phyloP scores from a whole-genome alignment of 2,329 filamentous ascomycete species.

The Colletotrichum sp. region DNA sequence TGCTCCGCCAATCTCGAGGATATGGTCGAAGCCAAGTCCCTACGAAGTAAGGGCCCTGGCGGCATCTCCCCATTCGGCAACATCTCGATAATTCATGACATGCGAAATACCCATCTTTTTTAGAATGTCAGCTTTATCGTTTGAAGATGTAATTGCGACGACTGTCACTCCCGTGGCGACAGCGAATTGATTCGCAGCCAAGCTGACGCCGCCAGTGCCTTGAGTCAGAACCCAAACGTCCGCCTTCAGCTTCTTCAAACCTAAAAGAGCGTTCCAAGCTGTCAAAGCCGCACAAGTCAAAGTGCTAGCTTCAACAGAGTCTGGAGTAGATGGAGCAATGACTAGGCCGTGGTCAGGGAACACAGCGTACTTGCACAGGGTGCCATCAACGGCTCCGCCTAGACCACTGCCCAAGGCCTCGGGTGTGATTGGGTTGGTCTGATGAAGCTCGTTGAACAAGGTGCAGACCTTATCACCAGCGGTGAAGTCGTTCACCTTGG shows the following conservation, averaged over 20 bases:
- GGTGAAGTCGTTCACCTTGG: background rate
- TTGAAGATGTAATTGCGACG: constrained; percentile 61
- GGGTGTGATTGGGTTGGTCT: background rate
- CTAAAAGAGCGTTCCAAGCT: constrained; percentile 22
- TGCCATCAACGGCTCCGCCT: background rate
- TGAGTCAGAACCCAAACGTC: constrained; percentile 54
- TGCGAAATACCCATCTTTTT: constrained; percentile 59
- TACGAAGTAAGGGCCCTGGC: constrained; percentile 50
- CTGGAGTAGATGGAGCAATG: background rate
- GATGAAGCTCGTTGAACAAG: background rate
- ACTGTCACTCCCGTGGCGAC: constrained; percentile 57
- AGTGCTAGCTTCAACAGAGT: background rate
- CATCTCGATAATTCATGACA: constrained; percentile 61
- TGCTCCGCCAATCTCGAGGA: background rate
- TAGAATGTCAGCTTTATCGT: constrained; percentile 51
- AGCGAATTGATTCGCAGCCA: constrained; percentile 49
- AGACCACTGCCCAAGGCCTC: background rate
- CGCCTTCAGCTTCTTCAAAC: constrained; percentile 38
- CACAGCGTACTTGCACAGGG: background rate
- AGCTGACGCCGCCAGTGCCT: constrained; percentile 56
- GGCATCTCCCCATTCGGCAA: constrained; percentile 57
- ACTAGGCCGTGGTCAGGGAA: background rate
- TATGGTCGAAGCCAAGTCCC: background rate
- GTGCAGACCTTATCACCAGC: background rate
- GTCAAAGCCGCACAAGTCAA: background rate